phyloP scores from a whole-genome alignment of 495 filamentous ascomycete genomes.

The Apiosordaria backusii region DNA sequence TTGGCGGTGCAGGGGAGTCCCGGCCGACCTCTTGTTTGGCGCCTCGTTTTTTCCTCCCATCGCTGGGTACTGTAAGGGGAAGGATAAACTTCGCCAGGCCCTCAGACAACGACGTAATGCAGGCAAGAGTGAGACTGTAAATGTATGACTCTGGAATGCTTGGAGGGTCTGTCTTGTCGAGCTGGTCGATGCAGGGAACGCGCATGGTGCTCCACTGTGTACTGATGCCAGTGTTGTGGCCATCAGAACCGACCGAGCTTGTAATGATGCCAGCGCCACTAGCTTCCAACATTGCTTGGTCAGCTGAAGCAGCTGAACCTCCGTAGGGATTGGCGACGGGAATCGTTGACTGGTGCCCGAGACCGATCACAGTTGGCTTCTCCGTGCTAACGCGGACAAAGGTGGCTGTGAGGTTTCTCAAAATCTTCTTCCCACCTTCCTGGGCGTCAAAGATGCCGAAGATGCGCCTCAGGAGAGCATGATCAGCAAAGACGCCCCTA shows the following conservation, averaged over 20 bases:
- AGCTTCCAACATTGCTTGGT: slow-evolving; percentile 83
- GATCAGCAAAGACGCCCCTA: slow-evolving; percentile 76
- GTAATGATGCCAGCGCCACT: slow-evolving; percentile 87
- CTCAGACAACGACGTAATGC: slow-evolving; percentile 83
- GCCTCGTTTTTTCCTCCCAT: slow-evolving; percentile 50
- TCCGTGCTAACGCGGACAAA: slow-evolving; percentile 89
- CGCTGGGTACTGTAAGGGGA: slow-evolving; percentile 74
- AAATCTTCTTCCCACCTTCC: slow-evolving; percentile 68
- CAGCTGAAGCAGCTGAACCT: slow-evolving; percentile 46
- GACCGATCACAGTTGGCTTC: slow-evolving; percentile 79
- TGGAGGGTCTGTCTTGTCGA: slow-evolving; percentile 88
- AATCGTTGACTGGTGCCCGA: slow-evolving; percentile 79
- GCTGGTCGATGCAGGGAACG: slow-evolving; percentile 85
- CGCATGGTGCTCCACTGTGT: slow-evolving; percentile 84
- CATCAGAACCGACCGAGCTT: slow-evolving; percentile 62
- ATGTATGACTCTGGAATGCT: slow-evolving; percentile 85
- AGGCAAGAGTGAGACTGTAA: slow-evolving; percentile 83
- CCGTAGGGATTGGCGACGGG: slow-evolving; percentile 51
- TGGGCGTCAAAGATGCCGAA: slow-evolving; percentile 74
- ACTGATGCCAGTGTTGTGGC: slow-evolving; percentile 73
- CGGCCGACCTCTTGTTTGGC: slow-evolving; percentile 41
- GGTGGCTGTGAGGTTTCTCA: slow-evolving; percentile 74
- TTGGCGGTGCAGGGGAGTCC: slow-evolving; percentile 39
- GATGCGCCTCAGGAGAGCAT: slow-evolving; percentile 70
- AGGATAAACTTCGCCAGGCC: slow-evolving; percentile 89